A percentile compares a stretch with the other conserved stretches of the same genome.
Evolutionary conservation across 176 grass and related monocot species (phyloP).

Genomic region (Musa acuminata): DNA sequence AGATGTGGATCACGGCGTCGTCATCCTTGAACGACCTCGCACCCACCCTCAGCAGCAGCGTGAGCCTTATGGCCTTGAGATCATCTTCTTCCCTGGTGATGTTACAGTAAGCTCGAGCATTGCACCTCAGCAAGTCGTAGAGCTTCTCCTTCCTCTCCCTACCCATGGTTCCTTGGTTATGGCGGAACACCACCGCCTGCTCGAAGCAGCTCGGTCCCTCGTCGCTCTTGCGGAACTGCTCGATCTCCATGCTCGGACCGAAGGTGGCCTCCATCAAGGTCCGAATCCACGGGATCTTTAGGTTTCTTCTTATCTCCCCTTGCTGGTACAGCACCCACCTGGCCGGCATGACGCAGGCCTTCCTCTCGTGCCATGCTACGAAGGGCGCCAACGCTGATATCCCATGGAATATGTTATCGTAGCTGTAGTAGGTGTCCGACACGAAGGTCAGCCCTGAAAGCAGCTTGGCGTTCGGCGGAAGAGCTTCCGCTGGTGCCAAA

Average conservation of each 20-base stretch:
- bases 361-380: not conserved
- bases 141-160: conserved; percentile 10
- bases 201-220: conserved; percentile 4
- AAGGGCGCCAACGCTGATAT: conserved; percentile 4
- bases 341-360: not conserved
- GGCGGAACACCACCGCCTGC: conserved; percentile 12
- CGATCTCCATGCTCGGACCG: not conserved
- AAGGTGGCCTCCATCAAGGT: not conserved
- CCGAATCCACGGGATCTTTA: not conserved
- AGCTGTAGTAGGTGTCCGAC: conserved; percentile 5
- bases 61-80: not conserved
- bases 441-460: conserved; percentile 7
- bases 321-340: conserved; percentile 12
- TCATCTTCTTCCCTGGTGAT: not conserved
- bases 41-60: conserved; percentile 1
- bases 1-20: not conserved
- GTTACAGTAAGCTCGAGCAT: conserved; percentile 2
- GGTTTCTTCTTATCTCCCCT: not conserved
- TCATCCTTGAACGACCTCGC: conserved; percentile 17
- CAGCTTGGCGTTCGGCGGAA: not conserved
- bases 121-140: conserved; percentile 20
- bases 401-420: conserved; percentile 8
- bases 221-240: not conserved
- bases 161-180: conserved; percentile 6
- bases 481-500: not conserved